Percentiles rank a stretch among this genome's conserved stretches.
Evolutionary conservation across 495 filamentous ascomycete species (phyloP).

Genomic region (Penicillium cataractarum): DNA sequence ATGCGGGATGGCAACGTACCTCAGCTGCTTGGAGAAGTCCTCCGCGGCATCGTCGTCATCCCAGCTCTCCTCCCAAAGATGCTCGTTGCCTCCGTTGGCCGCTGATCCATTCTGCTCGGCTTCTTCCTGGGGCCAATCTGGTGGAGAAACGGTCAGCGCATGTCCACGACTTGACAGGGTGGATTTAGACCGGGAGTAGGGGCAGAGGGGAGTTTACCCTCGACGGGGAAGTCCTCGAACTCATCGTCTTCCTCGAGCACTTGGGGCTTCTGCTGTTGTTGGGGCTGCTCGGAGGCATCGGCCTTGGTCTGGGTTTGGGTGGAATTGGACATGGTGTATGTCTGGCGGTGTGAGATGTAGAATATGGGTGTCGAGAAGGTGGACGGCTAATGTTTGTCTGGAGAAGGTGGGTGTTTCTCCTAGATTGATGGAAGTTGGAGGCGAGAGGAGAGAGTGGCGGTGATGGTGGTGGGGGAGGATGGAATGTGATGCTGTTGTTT

Average conservation of each 20-base stretch:
- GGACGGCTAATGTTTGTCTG: not conserved
- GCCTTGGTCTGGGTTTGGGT: slow-evolving; percentile 41
- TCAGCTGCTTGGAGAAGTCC: slow-evolving; percentile 94
- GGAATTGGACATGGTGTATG: slow-evolving; percentile 48
- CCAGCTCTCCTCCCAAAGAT: slow-evolving; percentile 99
- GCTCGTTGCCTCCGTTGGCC: slow-evolving; percentile 60
- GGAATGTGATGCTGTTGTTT: slow-evolving; percentile 3
- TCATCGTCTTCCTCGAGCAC: slow-evolving; percentile 96
- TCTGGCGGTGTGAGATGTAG: slow-evolving; percentile 34
- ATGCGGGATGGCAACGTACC: slow-evolving; percentile 58
- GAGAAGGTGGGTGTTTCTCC: not conserved
- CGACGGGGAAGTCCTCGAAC: slow-evolving; percentile 98
- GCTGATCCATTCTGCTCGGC: slow-evolving; percentile 68
- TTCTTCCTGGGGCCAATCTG: slow-evolving; percentile 89
- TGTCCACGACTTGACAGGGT: not conserved
- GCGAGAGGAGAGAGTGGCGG: not conserved
- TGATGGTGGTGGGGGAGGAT: not conserved
- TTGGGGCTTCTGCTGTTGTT: slow-evolving; percentile 59
- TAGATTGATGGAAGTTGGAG: not conserved
- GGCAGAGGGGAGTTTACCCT: slow-evolving; percentile 61
- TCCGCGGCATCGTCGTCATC: slow-evolving; percentile 98
- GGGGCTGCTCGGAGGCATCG: slow-evolving; percentile 45
- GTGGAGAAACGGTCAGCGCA: slow-evolving; percentile 9
- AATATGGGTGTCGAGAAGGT: not conserved
- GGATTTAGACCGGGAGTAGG: not conserved